Conservation (phyloP, 2,329 filamentous ascomycete genomes). For the Phialophora macrospora region DNA sequence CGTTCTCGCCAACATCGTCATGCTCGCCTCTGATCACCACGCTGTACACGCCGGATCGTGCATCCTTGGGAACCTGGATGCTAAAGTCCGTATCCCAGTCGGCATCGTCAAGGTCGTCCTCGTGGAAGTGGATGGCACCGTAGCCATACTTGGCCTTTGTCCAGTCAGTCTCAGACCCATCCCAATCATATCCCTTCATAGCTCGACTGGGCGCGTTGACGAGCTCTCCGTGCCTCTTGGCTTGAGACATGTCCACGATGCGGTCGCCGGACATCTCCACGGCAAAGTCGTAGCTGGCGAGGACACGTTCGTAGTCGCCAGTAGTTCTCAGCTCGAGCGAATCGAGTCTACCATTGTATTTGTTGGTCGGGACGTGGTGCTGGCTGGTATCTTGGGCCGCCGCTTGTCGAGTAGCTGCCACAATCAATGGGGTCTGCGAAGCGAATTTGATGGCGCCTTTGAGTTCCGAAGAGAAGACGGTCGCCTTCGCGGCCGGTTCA, state of each 20-base stretch:
- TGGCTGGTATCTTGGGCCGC: neutral
- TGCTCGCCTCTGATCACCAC: conserved; percentile 43
- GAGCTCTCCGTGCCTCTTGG: conserved; percentile 40
- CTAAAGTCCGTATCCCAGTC: conserved; percentile 45
- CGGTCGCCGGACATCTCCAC: conserved; percentile 32
- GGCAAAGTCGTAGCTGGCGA: conserved; percentile 29
- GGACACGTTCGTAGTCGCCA: neutral
- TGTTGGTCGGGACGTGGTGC: conserved; percentile 13
- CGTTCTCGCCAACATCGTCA: conserved; percentile 42
- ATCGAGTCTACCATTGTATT: conserved; percentile 32
- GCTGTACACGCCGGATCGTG: conserved; percentile 42
- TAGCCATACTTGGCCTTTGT: conserved; percentile 45
- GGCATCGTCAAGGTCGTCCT: conserved; percentile 48
- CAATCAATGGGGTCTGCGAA: neutral
- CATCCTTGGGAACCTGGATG: conserved; percentile 37
- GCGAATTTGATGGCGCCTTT: neutral
- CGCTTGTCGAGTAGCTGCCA: conserved; percentile 2
- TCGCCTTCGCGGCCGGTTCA: no score
- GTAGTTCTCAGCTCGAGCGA: conserved; percentile 20
- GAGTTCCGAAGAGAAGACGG: no score
- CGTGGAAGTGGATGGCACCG: conserved; percentile 49
- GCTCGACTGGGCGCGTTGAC: conserved; percentile 46
- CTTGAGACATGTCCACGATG: conserved; percentile 42
- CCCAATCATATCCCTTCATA: conserved; percentile 45
- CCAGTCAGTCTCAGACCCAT: conserved; percentile 44